Evolutionary conservation across 2,329 filamentous ascomycete genomes (phyloP).

Genomic region (Tolypocladium album): DNA sequence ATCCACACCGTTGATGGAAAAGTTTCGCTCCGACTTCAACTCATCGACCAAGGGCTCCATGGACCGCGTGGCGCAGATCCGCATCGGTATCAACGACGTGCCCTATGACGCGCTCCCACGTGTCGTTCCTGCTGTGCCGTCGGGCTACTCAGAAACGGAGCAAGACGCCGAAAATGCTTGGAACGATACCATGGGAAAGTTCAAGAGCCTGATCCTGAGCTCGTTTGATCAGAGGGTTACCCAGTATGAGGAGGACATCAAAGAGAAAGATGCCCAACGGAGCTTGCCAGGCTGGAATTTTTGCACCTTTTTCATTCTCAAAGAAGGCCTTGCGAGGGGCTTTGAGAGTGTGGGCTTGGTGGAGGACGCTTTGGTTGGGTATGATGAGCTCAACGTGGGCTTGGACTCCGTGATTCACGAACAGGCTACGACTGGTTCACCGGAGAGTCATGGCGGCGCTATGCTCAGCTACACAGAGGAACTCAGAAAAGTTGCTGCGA

Average conservation of each 20-base stretch:
- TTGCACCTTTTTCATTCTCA: slow-evolving; percentile 96
- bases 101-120: slow-evolving; percentile 54
- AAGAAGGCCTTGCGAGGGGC: slow-evolving; percentile 84
- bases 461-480: slow-evolving; percentile 67
- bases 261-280: slow-evolving; percentile 82
- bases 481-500: slow-evolving; percentile 49
- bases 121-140: slow-evolving; percentile 51
- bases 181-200: slow-evolving; percentile 72
- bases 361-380: slow-evolving; percentile 88
- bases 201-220: slow-evolving; percentile 76
- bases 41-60: slow-evolving; percentile 54
- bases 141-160: slow-evolving; percentile 57
- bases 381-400: slow-evolving; percentile 85
- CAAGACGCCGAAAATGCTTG: slow-evolving; percentile 75
- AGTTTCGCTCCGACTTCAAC: slow-evolving; percentile 84
- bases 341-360: slow-evolving; percentile 95
- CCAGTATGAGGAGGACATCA: slow-evolving; percentile 96
- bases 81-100: slow-evolving; percentile 61
- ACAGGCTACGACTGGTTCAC: slow-evolving; percentile 47
- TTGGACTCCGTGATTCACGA: slow-evolving; percentile 75
- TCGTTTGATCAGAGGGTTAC: slow-evolving; percentile 86
- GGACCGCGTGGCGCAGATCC: slow-evolving; percentile 77
- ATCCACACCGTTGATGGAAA: slow-evolving; percentile 77
- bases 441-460: slow-evolving; percentile 58
- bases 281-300: slow-evolving; percentile 95